Base-by-base conservation (phyloP, 495 filamentous ascomycete species). In the Penicillium samsonianum region DNA sequence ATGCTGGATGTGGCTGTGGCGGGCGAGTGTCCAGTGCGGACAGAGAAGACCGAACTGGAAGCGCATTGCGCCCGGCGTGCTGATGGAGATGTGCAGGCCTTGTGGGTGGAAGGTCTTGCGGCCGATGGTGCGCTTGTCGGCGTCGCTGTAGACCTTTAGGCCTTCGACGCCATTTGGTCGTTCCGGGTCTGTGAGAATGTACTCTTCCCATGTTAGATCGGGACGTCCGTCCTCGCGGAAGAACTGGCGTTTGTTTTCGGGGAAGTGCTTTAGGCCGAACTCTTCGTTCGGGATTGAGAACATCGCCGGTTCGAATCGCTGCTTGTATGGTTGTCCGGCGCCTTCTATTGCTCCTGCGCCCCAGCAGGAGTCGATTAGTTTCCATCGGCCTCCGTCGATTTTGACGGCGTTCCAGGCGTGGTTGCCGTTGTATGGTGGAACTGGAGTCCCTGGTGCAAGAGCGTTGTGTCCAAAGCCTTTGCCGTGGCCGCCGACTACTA, bases 401-500 rank as follows among this genome's bases (percentile, higher is more conserved):
- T 83, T 82, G 17, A 97, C 89, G 0, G 87, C 94, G 64, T 93
- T 98, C 94, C 94, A 98, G 7, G 94, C 94, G 72, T 98, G 90
- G 41, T 81, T 83, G 4, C 72, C 70, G 1, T 77, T 62, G 58
- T 85, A 80, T 0, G 84, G 78, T 1, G 92, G 90, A 0, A 84
- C 51, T 0, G 76, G 67, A 12, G 84, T 72, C 5, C 85, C 86
- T 0, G 81, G 77, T 20, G 71, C 65, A 0, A 87, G 69, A 25
- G 82, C 69, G 0, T 52, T 62, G 64, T 89, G 87, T 8, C 92
- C 88, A 64, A 79, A 93, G 3, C 94, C 94, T 68, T 97, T 97
- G 38, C 92, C 91, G 64, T 96, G 89, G 12, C 94, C 94, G 19
- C 71, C 68, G 9, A 97, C 75, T 3, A 91, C 81, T 3, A 89